Base-by-base conservation (phyloP, 2,329 filamentous ascomycete genomes). In the Hymenoscyphus linearis region DNA sequence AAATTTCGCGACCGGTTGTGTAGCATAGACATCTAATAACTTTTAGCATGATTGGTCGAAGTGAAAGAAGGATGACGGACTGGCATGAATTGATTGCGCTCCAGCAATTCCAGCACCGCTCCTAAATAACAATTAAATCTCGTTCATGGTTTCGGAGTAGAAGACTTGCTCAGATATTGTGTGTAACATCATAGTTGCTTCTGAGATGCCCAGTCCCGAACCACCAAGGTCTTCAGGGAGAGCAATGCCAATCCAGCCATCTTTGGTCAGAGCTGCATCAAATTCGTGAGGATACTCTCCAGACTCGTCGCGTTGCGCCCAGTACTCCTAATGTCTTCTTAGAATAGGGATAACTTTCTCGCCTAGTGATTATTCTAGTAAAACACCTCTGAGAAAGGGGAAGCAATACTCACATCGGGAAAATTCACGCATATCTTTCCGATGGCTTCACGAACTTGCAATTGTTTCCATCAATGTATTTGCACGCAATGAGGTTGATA, bases 151-250 rank as follows among this genome's bases (percentile, higher is more conserved):
- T 12, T 53, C 1, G 4, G 9, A 18, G 7, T 10, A n/a, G n/a
- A 34, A 18, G 22, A 61, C 71, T 14, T 67, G 87, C 75, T 92
- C 88, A 0, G 87, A 79, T 60, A 93, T 90, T 2, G 89, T 90
- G 69, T 96, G 90, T 79, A 95, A 82, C 89, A 95, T 93, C 82
- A 93, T 89, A 0, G 87, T 90, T 0, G 90, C 90, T 71, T 95
- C 90, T 0, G 88, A 87, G 37, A 96, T 91, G 9, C 86, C 90
- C 9, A 96, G 75, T 0, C 88, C 89, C 1, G 88, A 82, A 0
- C 90, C 91, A 2, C 91, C 90, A 0, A 91, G 80, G 0, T 83
- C 79, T 71, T 92, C 88, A 0, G 90, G 89, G 3, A 95, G 76
- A 0, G 89, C 89, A 66, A 93, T 92, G 2, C 90, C 90, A 47